Conservation (phyloP, 2,329 filamentous ascomycete genomes). For the Didymella pomorum region DNA sequence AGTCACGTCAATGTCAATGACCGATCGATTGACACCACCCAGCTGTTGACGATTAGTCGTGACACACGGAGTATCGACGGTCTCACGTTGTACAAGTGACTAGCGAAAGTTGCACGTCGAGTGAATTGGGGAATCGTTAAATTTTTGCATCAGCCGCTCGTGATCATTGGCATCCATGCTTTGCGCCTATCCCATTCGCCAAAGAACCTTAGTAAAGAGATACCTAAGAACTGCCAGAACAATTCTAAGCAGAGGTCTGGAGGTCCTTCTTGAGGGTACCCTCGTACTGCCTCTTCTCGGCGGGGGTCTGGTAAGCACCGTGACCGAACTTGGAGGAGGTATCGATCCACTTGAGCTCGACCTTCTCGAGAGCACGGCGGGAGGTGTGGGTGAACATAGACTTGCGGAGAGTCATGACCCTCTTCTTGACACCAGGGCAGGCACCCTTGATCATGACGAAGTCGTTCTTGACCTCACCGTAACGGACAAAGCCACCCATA, state of each 20-base stretch:
- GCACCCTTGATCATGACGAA: conserved; percentile 98
- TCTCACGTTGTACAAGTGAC: not conserved
- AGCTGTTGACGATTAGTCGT: not conserved
- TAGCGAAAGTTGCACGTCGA: not conserved
- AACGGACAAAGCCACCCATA: conserved; percentile 98
- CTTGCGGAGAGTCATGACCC: conserved; percentile 98
- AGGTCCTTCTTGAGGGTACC: conserved; percentile 99
- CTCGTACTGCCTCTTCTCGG: conserved; percentile 97
- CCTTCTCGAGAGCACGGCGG: conserved; percentile 96
- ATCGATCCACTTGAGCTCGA: conserved; percentile 99
- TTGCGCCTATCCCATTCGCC: conserved; percentile 50
- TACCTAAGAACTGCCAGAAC: conserved; percentile 37
- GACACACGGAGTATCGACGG: not conserved
- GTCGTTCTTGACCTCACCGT: conserved; percentile 99
- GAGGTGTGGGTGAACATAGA: conserved; percentile 98
- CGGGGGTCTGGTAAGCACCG: conserved; percentile 97
- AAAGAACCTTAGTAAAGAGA: conserved; percentile 47
- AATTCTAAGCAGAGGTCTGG: conserved; percentile 61
- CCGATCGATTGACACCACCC: too few species aligned
- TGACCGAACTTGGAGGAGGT: conserved; percentile 99
- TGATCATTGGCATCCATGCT: conserved; percentile 42
- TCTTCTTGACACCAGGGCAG: conserved; percentile 98
- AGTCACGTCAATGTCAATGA: not conserved
- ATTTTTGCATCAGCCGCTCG: conserved; percentile 47
- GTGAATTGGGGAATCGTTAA: conserved; percentile 51